Conservation (phyloP, 352 stramenopile species). For the Globisporangium cystogenes region DNA sequence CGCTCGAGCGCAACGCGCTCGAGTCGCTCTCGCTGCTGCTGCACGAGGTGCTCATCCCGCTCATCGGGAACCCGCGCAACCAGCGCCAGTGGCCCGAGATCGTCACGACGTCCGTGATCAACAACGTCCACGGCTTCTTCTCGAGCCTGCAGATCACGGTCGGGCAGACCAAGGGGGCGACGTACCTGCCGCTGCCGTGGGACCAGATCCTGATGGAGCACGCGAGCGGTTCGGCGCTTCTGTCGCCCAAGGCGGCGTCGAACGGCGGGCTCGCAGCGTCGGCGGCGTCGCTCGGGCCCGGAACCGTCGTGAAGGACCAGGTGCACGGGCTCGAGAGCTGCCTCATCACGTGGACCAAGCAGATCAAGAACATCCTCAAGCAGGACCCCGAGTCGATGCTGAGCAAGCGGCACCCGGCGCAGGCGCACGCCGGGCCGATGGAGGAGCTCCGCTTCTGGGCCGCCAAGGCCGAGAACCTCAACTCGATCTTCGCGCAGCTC, state of each 20-base stretch:
- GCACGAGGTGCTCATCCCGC: slow-evolving; percentile 67
- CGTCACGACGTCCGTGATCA: slow-evolving; percentile 70
- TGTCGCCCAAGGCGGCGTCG: slow-evolving; percentile 5
- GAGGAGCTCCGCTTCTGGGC: slow-evolving; percentile 89
- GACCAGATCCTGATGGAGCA: slow-evolving; percentile 64
- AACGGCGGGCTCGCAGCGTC: neutral
- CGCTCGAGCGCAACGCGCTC: slow-evolving; percentile 67
- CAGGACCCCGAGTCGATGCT: slow-evolving; percentile 81
- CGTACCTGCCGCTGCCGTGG: slow-evolving; percentile 82
- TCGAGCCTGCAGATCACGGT: slow-evolving; percentile 86
- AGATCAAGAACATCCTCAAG: slow-evolving; percentile 93
- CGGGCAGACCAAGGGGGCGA: slow-evolving; percentile 76
- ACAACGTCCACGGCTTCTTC: slow-evolving; percentile 75
- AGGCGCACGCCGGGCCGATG: slow-evolving; percentile 64
- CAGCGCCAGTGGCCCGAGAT: slow-evolving; percentile 79
- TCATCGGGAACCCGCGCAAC: slow-evolving; percentile 75
- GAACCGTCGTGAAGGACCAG: slow-evolving; percentile 58
- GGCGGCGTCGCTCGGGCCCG: slow-evolving; percentile 3
- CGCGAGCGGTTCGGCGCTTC: slow-evolving; percentile 15
- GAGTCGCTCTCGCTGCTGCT: slow-evolving; percentile 71
- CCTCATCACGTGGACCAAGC: slow-evolving; percentile 93
- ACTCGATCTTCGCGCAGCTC: slow-evolving; percentile 89
- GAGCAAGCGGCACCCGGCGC: slow-evolving; percentile 38
- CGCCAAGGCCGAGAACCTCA: slow-evolving; percentile 80
- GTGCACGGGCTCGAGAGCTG: slow-evolving; percentile 85